A percentile compares a stretch with the other conserved stretches of the same genome.
Evolutionary conservation across 805 yeast genomes (phyloP).

Genomic region (Candida bentonensis): DNA sequence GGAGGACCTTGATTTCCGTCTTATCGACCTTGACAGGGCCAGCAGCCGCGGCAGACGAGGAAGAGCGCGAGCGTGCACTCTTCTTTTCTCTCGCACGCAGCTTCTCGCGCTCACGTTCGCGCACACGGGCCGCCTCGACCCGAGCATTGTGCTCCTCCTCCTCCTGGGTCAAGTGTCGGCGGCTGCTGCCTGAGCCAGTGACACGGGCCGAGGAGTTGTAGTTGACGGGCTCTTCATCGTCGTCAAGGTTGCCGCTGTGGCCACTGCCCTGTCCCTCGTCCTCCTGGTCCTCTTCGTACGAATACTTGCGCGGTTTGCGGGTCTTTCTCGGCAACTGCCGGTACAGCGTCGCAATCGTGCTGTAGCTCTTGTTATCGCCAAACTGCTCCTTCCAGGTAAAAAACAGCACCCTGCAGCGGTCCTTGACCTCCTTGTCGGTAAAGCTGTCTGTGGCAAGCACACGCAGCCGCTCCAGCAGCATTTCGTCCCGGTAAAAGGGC

Average conservation of each 20-base stretch:
- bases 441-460: constrained; percentile 30
- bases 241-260: constrained; percentile 8
- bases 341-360: constrained; percentile 34
- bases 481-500: constrained; percentile 45
- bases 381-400: constrained; percentile 55
- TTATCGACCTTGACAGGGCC: neutral
- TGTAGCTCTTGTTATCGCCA: constrained; percentile 33
- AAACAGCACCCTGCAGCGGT: constrained; percentile 37
- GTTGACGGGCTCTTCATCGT: constrained; percentile 9
- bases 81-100: neutral
- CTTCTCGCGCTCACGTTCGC: constrained; percentile 51
- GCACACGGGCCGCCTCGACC: constrained; percentile 2
- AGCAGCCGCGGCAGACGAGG: neutral
- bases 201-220: neutral
- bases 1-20: neutral
- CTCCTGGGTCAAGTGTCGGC: constrained; percentile 2
- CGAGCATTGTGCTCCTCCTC: constrained; percentile 1
- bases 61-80: neutral
- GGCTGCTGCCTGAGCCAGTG: neutral
- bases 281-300: constrained; percentile 9
- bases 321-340: constrained; percentile 27
- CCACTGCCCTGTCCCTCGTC: constrained; percentile 4
- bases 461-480: constrained; percentile 48
- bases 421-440: constrained; percentile 31
- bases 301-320: constrained; percentile 11